Evolutionary conservation across 495 filamentous ascomycete genomes (phyloP).

Genomic region (Xylaria castorea): DNA sequence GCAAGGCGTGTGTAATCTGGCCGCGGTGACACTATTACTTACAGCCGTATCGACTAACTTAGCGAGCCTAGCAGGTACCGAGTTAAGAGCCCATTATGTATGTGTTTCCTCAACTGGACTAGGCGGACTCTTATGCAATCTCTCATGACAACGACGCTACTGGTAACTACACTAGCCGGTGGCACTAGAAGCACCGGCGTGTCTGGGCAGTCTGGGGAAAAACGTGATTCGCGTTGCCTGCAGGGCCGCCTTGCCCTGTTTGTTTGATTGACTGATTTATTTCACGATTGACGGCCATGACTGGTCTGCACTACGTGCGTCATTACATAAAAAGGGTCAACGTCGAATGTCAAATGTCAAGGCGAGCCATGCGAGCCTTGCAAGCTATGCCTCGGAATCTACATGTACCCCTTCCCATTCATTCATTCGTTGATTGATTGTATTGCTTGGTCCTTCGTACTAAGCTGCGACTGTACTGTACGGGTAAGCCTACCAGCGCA

Average conservation of each 20-base stretch:
- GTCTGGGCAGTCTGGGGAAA: constrained; percentile 29
- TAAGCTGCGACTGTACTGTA: constrained; percentile 14
- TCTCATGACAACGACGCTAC: background rate
- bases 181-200: constrained; percentile 23
- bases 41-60: background rate
- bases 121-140: constrained; percentile 1
- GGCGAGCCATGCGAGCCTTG: constrained; percentile 1
- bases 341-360: background rate
- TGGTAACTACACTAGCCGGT: constrained; percentile 1
- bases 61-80: too few relatives aligned
- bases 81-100: background rate
- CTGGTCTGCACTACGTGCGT: background rate
- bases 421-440: too few relatives aligned
- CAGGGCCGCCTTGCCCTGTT: constrained; percentile 25
- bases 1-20: constrained; percentile 1
- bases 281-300: background rate
- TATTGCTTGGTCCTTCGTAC: background rate
- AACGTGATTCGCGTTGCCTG: constrained; percentile 29
- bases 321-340: background rate
- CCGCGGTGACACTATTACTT: constrained; percentile 2
- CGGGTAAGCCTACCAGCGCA: constrained; percentile 17
- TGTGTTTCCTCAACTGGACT: background rate
- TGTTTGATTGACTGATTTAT: constrained; percentile 5
- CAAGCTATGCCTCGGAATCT: constrained; percentile 2
- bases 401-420: background rate